Percentiles rank a stretch among this genome's conserved stretches.
These are phyloP conservation scores for Lathyrus tuberosus DNA, from an alignment of 306 rosid species.

Conservation along the genomic window DNA sequence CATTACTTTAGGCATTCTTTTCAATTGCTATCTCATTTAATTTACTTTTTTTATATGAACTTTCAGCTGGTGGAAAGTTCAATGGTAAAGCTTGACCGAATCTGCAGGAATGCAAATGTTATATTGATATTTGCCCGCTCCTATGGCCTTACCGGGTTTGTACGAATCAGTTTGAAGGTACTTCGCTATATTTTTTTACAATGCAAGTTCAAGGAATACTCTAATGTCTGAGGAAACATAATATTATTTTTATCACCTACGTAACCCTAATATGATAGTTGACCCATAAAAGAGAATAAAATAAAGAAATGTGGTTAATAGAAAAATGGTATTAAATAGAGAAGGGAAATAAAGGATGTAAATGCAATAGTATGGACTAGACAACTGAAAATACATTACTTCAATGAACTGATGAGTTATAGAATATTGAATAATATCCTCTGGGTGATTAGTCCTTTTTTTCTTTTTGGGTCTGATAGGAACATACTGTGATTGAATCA, in stretches of 20 bases:
- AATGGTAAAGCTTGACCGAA: slow-evolving; percentile 85
- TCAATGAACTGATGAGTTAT: slow-evolving; percentile 5
- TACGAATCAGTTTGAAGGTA: slow-evolving; percentile 94
- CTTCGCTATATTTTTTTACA: slow-evolving; percentile 22
- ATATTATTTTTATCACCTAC: slow-evolving; percentile 18
- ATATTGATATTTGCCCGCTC: slow-evolving; percentile 88
- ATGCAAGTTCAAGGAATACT: slow-evolving; percentile 26
- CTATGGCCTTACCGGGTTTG: slow-evolving; percentile 92
- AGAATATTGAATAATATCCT: slow-evolving; percentile 33
- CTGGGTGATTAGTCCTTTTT: slow-evolving; percentile 33
- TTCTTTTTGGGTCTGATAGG: slow-evolving; percentile 59
- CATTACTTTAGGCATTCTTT: slow-evolving; percentile 11
- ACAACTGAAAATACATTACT: slow-evolving; percentile 29
- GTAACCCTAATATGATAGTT: slow-evolving; percentile 19
- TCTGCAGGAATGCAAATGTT: slow-evolving; percentile 85
- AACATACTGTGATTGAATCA: slow-evolving; percentile 91
- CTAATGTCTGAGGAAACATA: slow-evolving; percentile 10
- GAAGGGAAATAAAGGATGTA: slow-evolving; percentile 26
- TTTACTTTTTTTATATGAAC: slow-evolving; percentile 38
- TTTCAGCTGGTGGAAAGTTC: slow-evolving; percentile 83
- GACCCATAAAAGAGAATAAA: slow-evolving; percentile 24
- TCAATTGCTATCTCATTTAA: slow-evolving; percentile 36
- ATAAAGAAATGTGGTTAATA: slow-evolving; percentile 14
- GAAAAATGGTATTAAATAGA: slow-evolving; percentile 25
- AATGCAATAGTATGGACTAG: slow-evolving; percentile 34